These are phyloP conservation scores for Ilex aquifolium DNA, from an alignment of 257 asterid genomes.

Conservation along the genomic window DNA sequence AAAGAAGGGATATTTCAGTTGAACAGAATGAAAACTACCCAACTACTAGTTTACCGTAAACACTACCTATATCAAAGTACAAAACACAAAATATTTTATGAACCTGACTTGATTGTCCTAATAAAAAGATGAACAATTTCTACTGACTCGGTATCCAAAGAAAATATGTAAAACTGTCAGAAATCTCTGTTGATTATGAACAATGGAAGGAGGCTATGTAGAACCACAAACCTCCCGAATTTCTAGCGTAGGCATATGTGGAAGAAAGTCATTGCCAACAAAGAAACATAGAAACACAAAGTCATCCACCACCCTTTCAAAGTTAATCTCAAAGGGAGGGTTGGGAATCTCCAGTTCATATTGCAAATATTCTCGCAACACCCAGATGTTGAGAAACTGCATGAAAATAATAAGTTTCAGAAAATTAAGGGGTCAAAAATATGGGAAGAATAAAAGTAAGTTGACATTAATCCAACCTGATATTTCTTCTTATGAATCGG, in stretches of 20 bases:
- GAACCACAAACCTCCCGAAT: constrained; percentile 79
- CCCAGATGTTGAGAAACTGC: constrained; percentile 89
- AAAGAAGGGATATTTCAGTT: too few relatives aligned
- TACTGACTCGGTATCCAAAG: too few relatives aligned
- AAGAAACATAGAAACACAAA: constrained; percentile 89
- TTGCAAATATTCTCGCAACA: constrained; percentile 83
- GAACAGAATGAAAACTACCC: too few relatives aligned
- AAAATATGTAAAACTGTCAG: too few relatives aligned
- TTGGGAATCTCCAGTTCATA: constrained; percentile 66
- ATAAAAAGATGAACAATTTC: too few relatives aligned
- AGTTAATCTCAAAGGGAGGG: constrained; percentile 70
- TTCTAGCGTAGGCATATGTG: constrained; percentile 96
- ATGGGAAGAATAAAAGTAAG: not conserved
- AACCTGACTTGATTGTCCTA: too few relatives aligned
- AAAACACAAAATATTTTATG: too few relatives aligned
- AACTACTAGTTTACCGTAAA: too few relatives aligned
- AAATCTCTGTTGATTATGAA: too few relatives aligned
- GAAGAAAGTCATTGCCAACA: constrained; percentile 98
- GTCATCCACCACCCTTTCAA: constrained; percentile 95
- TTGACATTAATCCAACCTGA: constrained; percentile 48
- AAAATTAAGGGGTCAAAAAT: not conserved
- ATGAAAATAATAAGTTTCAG: constrained; percentile 18
- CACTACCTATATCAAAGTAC: too few relatives aligned
- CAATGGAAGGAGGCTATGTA: too few relatives aligned
- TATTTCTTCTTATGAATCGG: constrained; percentile 82